A percentile compares a stretch with the other conserved stretches of the same genome.
Conservation (phyloP, 768 basidiomycete species). For the Tylopilus subfusipes region DNA sequence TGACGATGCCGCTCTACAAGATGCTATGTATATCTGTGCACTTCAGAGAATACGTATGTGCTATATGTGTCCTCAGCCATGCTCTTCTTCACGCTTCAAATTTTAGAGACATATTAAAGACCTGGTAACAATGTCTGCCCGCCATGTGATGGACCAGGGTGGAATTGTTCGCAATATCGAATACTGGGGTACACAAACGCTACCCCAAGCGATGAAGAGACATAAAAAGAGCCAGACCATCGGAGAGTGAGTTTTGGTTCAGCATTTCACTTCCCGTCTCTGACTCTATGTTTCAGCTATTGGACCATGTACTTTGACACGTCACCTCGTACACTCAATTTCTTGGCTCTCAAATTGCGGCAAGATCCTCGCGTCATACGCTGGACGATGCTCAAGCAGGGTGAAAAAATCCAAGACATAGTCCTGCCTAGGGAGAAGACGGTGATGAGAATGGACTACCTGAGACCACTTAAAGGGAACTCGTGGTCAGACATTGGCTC, state of each 20-base stretch:
- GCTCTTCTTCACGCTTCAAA: neutral
- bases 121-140: slow-evolving; percentile 67
- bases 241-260: slow-evolving; percentile 68
- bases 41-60: slow-evolving; percentile 65
- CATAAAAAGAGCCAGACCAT: slow-evolving; percentile 51
- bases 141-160: slow-evolving; percentile 67
- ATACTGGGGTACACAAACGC: slow-evolving; percentile 66
- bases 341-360: slow-evolving; percentile 65
- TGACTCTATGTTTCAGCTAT: slow-evolving; percentile 49
- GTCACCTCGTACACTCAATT: slow-evolving; percentile 63
- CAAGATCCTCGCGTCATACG: slow-evolving; percentile 81
- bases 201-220: slow-evolving; percentile 73
- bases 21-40: slow-evolving; percentile 82
- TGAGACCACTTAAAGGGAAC: slow-evolving; percentile 16
- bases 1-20: slow-evolving; percentile 85
- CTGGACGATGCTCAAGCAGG: slow-evolving; percentile 77
- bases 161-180: slow-evolving; percentile 81
- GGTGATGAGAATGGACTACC: slow-evolving; percentile 29
- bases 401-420: slow-evolving; percentile 68
- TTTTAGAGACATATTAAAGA: slow-evolving; percentile 67
- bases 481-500: slow-evolving; percentile 28
- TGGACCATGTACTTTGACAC: slow-evolving; percentile 92
- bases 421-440: slow-evolving; percentile 49
- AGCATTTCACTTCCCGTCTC: neutral
- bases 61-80: neutral